phyloP scores from a whole-genome alignment of 2,329 filamentous ascomycete species.

The Paecilomyces formosus region DNA sequence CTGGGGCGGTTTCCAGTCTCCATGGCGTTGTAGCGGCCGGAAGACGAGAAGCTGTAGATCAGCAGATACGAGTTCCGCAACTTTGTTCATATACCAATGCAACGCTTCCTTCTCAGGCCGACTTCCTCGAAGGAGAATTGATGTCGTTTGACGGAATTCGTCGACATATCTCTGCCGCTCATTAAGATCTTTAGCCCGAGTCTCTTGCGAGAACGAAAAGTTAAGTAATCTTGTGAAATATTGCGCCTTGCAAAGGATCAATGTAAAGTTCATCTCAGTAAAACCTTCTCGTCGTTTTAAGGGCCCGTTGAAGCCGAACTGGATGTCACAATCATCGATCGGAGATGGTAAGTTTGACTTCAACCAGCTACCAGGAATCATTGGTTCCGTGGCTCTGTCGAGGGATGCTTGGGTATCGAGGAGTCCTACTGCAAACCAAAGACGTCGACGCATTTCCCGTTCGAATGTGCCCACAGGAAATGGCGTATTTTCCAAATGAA shows the following conservation, averaged over 20 bases:
- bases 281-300: constrained; percentile 13
- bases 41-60: constrained; percentile 20
- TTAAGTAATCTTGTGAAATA: constrained; percentile 15
- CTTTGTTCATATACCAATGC: constrained; percentile 18
- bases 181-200: constrained; percentile 13
- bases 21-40: constrained; percentile 18
- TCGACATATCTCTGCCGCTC: constrained; percentile 17
- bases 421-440: constrained; percentile 22
- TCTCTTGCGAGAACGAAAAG: constrained; percentile 17
- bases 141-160: constrained; percentile 16
- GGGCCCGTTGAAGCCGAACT: constrained; percentile 10
- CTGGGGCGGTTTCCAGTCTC: constrained; percentile 15
- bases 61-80: constrained; percentile 14
- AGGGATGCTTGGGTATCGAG: constrained; percentile 22
- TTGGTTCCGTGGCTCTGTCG: constrained; percentile 25
- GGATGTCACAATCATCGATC: constrained; percentile 22
- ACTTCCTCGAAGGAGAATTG: constrained; percentile 12
- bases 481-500: constrained; percentile 19
- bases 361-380: constrained; percentile 24
- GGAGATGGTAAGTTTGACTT: constrained; percentile 17
- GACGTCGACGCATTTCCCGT: constrained; percentile 21
- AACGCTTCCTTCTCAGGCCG: constrained; percentile 14
- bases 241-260: constrained; percentile 16
- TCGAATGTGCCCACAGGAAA: constrained; percentile 22
- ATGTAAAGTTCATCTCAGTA: constrained; percentile 20